Evolutionary conservation across 225 moss, liverwort and hornwort species (phyloP).

Genomic region (Climacium dendroides): DNA sequence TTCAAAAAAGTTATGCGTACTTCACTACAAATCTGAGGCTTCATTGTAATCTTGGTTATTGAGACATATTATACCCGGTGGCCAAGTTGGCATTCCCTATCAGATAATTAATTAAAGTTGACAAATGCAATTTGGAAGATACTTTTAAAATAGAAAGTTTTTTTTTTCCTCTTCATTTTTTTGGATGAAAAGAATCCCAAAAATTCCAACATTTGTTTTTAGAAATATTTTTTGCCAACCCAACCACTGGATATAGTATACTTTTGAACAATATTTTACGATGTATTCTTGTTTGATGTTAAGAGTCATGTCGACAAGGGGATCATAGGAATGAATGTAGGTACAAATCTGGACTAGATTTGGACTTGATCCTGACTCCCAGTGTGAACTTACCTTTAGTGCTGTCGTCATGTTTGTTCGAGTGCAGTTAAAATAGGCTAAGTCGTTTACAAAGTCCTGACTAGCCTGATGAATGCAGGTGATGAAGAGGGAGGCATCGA

Average conservation of each 20-base stretch:
- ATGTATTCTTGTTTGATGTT: not conserved
- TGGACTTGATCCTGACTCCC: not conserved
- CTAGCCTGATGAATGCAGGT: constrained; percentile 23
- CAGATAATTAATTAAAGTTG: not conserved
- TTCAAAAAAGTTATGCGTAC: not conserved
- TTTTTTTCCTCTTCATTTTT: not conserved
- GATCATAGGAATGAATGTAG: not conserved
- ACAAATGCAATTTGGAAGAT: not conserved
- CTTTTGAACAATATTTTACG: constrained; percentile 25
- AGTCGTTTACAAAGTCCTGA: not conserved
- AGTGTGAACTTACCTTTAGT: too few species aligned
- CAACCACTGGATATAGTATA: not conserved
- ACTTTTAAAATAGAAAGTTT: not conserved
- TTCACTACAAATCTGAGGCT: not conserved
- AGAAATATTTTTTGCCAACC: not conserved
- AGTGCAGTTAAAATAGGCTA: not conserved
- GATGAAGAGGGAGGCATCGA: constrained; percentile 98
- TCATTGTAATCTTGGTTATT: not conserved
- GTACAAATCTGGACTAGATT: not conserved
- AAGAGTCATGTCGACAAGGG: too few species aligned
- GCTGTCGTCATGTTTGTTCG: not conserved
- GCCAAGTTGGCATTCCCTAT: not conserved
- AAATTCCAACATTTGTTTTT: accelerated
- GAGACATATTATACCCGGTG: not conserved
- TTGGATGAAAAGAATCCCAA: not conserved